Evolutionary conservation across 1,284 basidiomycete species (phyloP).

Genomic region (Cutaneotrichosporon arboriforme): DNA sequence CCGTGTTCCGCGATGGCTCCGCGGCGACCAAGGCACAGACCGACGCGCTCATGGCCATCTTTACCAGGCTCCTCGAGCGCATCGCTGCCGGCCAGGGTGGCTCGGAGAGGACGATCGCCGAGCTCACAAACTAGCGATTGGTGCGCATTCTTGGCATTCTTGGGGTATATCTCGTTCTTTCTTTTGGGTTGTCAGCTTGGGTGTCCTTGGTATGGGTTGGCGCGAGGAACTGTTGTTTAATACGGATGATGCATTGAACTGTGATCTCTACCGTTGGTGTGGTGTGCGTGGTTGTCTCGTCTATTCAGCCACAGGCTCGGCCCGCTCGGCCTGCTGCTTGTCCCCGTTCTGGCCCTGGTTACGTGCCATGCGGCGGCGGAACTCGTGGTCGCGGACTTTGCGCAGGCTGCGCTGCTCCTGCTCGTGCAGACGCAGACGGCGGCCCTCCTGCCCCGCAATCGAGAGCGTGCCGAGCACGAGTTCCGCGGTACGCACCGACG

Average conservation of each 20-base stretch:
- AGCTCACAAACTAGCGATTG: background rate
- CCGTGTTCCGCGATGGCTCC: constrained; percentile 25
- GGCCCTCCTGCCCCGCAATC: constrained; percentile 81
- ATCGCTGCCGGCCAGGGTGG: background rate
- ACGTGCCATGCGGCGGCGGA: background rate
- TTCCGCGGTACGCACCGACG: constrained; percentile 76
- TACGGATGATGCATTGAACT: background rate
- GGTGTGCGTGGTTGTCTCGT: background rate
- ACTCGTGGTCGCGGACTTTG: constrained; percentile 2
- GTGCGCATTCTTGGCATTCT: background rate
- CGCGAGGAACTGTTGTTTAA: background rate
- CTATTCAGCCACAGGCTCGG: background rate
- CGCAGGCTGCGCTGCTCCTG: constrained; percentile 1
- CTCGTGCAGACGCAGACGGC: constrained; percentile 16
- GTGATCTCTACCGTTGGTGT: too few species aligned
- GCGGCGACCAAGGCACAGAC: constrained; percentile 11
- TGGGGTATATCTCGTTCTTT: too few species aligned
- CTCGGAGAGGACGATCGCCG: background rate
- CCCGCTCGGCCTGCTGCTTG: background rate
- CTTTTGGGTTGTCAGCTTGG: too few species aligned
- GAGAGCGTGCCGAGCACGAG: constrained; percentile 85
- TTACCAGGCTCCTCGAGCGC: background rate
- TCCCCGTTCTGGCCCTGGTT: background rate
- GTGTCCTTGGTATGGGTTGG: too few species aligned
- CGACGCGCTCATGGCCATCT: background rate